Evolutionary conservation across 768 basidiomycete genomes (phyloP).

Genomic region (Pulveroboletus sp.): DNA sequence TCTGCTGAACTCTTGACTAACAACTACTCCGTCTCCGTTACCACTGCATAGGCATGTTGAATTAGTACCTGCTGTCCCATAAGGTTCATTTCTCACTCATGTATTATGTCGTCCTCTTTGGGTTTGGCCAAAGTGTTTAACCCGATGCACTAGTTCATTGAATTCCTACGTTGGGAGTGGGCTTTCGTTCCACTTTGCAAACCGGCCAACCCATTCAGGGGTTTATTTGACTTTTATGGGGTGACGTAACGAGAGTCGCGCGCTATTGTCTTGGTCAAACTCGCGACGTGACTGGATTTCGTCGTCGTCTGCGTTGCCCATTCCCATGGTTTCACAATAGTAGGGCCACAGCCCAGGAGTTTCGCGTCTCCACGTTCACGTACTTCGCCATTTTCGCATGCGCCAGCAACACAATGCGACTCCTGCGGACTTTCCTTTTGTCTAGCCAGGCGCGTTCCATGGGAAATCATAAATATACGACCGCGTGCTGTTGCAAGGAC

Average conservation of each 20-base stretch:
- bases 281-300: slow-evolving; percentile 2
- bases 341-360: slow-evolving; percentile 7
- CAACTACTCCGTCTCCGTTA: slow-evolving; percentile 40
- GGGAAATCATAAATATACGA: slow-evolving; percentile 23
- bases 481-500: slow-evolving; percentile 10
- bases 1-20: slow-evolving; percentile 42
- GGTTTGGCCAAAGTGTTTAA: no score
- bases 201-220: slow-evolving; percentile 13
- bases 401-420: not conserved
- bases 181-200: no score
- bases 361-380: slow-evolving; percentile 21
- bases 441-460: slow-evolving; percentile 5
- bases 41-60: slow-evolving; percentile 1
- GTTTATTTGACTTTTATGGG: slow-evolving; percentile 6
- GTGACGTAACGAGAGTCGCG: slow-evolving; percentile 1
- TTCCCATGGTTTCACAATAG: slow-evolving; percentile 33
- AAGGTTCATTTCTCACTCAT: no score
- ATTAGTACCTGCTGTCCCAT: no score
- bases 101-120: no score
- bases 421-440: slow-evolving; percentile 19
- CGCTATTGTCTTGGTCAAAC: slow-evolving; percentile 26
- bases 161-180: no score
- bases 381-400: slow-evolving; percentile 9
- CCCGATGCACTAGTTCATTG: no score
- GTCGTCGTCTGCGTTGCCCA: slow-evolving; percentile 5